Evolutionary conservation across 768 basidiomycete genomes (phyloP).

Genomic region (Mycena haematopus): DNA sequence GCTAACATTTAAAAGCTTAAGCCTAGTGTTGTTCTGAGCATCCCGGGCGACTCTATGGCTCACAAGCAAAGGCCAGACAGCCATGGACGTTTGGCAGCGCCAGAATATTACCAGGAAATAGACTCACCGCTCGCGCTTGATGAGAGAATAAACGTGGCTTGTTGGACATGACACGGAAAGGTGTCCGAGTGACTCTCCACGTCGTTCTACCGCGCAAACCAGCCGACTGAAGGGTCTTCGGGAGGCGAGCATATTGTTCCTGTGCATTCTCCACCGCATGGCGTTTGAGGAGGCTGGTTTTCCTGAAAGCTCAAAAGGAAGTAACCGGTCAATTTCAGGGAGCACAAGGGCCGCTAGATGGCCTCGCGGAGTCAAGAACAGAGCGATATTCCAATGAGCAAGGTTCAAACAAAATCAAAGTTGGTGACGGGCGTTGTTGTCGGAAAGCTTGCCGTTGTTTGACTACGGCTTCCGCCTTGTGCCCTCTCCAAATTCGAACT

Average conservation of each 20-base stretch:
- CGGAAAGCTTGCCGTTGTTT: too few species aligned
- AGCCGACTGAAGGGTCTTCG: constrained; percentile 63
- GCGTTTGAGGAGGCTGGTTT: constrained; percentile 61
- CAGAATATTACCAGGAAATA: too few species aligned
- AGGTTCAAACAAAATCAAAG: too few species aligned
- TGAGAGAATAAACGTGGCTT: constrained; percentile 64
- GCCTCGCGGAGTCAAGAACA: constrained; percentile 7
- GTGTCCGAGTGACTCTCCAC: constrained; percentile 79
- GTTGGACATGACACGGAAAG: constrained; percentile 73
- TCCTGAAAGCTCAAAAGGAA: constrained; percentile 64
- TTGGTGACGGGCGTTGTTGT: too few species aligned
- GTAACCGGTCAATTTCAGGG: constrained; percentile 74
- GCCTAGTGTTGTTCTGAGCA: too few species aligned
- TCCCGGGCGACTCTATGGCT: too few species aligned
- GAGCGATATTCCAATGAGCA: background rate
- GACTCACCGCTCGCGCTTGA: constrained; percentile 76
- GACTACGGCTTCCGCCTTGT: too few species aligned
- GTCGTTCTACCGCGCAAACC: constrained; percentile 77
- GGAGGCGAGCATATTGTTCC: constrained; percentile 70
- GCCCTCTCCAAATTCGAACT: too few species aligned
- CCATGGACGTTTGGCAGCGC: too few species aligned
- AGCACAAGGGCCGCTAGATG: constrained; percentile 38
- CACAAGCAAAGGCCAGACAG: too few species aligned
- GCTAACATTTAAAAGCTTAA: background rate
- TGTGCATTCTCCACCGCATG: constrained; percentile 67